Percentiles rank a stretch among this genome's conserved stretches.
phyloP scores from a whole-genome alignment of 108 stramenopile species.

The Stephanodiscus triporus region DNA sequence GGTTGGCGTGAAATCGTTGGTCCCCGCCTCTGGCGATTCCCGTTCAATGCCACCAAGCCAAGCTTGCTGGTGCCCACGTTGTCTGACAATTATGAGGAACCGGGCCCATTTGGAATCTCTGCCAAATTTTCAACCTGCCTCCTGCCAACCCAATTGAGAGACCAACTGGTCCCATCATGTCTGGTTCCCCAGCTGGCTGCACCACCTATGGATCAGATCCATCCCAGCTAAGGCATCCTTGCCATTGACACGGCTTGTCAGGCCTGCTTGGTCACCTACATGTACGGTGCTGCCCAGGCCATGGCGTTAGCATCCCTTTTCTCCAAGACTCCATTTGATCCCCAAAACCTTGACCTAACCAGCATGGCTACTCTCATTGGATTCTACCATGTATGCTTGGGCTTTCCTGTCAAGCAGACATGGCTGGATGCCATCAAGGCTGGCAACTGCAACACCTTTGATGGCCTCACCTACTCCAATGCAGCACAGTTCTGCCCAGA shows the following conservation, averaged over 20 bases:
- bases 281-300: too few species aligned
- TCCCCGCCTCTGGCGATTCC: slow-evolving; percentile 17
- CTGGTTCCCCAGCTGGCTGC: background rate
- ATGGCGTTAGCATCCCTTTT: too few species aligned
- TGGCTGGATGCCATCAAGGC: slow-evolving; percentile 25
- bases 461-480: slow-evolving; percentile 20
- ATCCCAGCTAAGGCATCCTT: too few species aligned
- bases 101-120: too few species aligned
- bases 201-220: too few species aligned
- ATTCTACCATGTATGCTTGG: slow-evolving; percentile 10
- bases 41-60: background rate
- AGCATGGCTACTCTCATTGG: slow-evolving; percentile 2
- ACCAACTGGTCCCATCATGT: background rate
- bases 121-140: background rate
- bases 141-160: background rate
- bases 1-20: slow-evolving; percentile 12
- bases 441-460: slow-evolving; percentile 16
- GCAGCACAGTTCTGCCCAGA: slow-evolving; percentile 18
- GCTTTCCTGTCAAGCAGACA: slow-evolving; percentile 18
- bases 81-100: too few species aligned
- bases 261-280: too few species aligned
- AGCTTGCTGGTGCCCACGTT: too few species aligned
- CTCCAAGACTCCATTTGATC: too few species aligned
- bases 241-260: too few species aligned
- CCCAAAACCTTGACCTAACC: background rate